phyloP scores from a whole-genome alignment of 2,329 filamentous ascomycete genomes.

The Ceratocystis harringtonii region DNA sequence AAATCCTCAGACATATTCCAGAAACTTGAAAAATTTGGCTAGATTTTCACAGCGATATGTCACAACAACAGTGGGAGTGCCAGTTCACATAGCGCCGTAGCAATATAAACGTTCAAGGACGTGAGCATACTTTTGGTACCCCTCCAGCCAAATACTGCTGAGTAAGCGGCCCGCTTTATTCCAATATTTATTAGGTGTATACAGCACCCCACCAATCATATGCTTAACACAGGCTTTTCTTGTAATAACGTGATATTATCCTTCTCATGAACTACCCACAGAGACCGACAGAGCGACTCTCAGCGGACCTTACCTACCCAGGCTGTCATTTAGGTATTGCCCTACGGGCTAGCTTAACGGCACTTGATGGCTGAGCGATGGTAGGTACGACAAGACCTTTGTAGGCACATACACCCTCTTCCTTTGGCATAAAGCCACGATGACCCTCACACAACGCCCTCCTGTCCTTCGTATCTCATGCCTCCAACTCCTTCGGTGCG shows the following conservation, averaged over 20 bases:
- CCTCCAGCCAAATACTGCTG: neutral
- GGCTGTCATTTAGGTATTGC: too few species aligned
- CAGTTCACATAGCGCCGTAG: neutral
- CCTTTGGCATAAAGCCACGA: neutral
- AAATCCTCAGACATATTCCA: conserved; percentile 42
- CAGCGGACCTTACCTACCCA: too few species aligned
- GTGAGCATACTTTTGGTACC: neutral
- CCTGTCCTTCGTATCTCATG: neutral
- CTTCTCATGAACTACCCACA: too few species aligned
- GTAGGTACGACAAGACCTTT: neutral
- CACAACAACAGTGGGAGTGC: too few species aligned
- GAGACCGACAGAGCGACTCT: too few species aligned
- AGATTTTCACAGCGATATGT: too few species aligned
- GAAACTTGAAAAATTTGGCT: neutral
- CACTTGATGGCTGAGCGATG: neutral
- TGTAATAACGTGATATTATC: too few species aligned
- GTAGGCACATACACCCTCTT: neutral
- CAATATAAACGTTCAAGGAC: neutral
- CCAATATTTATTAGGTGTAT: too few species aligned
- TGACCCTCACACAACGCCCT: neutral
- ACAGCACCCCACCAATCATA: too few species aligned
- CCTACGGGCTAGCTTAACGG: too few species aligned
- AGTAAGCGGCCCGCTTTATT: neutral
- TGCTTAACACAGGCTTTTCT: too few species aligned
- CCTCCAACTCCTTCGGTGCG: neutral